Evolutionary conservation across 2,329 filamentous ascomycete species (phyloP), one percentile per base, ranked within the genome.

Genomic region (Penicillium sp.): DNA sequence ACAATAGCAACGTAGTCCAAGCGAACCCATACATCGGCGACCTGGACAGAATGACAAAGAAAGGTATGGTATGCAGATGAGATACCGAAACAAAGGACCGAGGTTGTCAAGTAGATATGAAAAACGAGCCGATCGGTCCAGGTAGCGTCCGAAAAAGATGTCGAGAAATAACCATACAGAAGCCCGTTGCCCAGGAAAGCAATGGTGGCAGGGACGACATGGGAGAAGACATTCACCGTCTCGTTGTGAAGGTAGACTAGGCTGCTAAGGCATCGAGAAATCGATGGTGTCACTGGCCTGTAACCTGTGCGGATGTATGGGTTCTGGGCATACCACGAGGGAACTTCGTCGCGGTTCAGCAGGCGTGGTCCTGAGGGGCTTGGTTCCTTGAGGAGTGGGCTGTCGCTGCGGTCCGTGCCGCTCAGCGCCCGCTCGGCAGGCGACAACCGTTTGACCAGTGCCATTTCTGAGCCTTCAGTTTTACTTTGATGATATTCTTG

Each of bases 1-100:
- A 69, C 44, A 29, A 69, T 69, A 0, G 66, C 67, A 5, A 63
- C 55, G 44, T 65, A 68, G 49, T 69, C 67, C 17, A 63, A 51
- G 10, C 62, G 52, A 6, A 64, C 44, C 59, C 62, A 66, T 0
- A 58, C 40, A 38, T 54, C 48, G 6, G 56, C 55, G 4, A 68
- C 52, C 3, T 40, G 32, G 19, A 53, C 46, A 2, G 65, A 69
- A 52, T 69, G 67, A 45, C 62, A 64, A 31, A 66, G 57, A n/a
- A 66, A 43, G 1, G 66, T 68, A 47, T 68, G 67, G 41, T 66
- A 69, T 28, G 60, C 37, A 4, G 63, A 51, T 21, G 64, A 68
- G 7, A 52, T 45, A 3, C 34, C 34, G 8, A 56, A 35, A 10
- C 49, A 55, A 28, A 51, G 37, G 9, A 48, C 44, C 6, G 52